A percentile compares a stretch with the other conserved stretches of the same genome.
Evolutionary conservation across 1,284 basidiomycete genomes (phyloP).

Genomic region (Ceratobasidium sp.): DNA sequence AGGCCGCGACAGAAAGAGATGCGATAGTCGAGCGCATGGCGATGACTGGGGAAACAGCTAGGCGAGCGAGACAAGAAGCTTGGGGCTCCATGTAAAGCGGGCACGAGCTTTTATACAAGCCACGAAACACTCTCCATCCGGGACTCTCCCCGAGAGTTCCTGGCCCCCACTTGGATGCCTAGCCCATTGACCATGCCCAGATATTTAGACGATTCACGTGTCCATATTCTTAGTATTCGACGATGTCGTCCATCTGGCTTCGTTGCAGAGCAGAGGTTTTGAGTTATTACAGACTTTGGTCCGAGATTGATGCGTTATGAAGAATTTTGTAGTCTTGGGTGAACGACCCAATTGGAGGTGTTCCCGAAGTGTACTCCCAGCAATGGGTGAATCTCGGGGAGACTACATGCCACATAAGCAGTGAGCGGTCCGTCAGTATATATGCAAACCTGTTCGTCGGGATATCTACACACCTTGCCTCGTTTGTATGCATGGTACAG

Average conservation of each 20-base stretch:
- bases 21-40: constrained; percentile 28
- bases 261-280: constrained; percentile 20
- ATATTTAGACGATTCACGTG: constrained; percentile 18
- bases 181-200: constrained; percentile 10
- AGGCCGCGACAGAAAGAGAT: constrained; percentile 20
- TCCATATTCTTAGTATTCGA: background rate
- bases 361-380: constrained; percentile 19
- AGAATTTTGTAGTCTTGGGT: background rate
- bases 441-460: background rate
- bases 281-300: constrained; percentile 3
- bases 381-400: no score
- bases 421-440: background rate
- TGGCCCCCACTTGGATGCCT: constrained; percentile 2
- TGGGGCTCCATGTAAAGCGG: constrained; percentile 24
- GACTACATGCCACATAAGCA: no score
- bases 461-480: no score
- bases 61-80: constrained; percentile 7
- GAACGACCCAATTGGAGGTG: constrained; percentile 12
- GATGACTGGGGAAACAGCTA: background rate
- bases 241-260: background rate
- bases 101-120: background rate
- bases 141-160: no score
- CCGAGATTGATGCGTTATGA: constrained; percentile 32
- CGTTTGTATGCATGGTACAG: no score
- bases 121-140: background rate